Base-by-base conservation (phyloP, 2,329 filamentous ascomycete species). In the Fusarium paranaense region DNA sequence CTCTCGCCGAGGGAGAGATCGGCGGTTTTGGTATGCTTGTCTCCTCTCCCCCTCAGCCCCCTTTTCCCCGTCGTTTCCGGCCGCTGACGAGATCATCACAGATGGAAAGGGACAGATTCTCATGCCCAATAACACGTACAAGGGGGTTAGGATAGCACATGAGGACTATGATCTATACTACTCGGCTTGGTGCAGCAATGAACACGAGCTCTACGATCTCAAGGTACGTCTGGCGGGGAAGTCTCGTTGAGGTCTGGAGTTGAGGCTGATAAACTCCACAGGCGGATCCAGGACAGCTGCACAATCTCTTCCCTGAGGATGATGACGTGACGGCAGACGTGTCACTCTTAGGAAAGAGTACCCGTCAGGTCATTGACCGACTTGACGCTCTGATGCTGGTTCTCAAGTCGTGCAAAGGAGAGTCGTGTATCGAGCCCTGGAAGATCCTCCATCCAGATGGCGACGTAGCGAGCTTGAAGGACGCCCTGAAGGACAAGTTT, bases 101-200 rank as follows among this genome's bases (percentile, higher is more conserved):
- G 76, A 79, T 47, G 77, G 75, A 10, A 63, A 75, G 18, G 77
- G 77, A 4, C 71, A 52, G 35, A 40, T 54, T 4, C 20, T 42
- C 0, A 62, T 76, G 5, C 50, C 62, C 3, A 86, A 86, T 67
- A 91, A 91, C 72, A 92, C 90, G 0, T 92, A 92, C 83, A 92
- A 92, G 80, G 86, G 85, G 0, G 74, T 91, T 22, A 85, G 90
- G n/a, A 80, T 92, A 7, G 83, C 90, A 5, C 82, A 86, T 1
- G 78, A 86, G 3, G 80, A 82, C 6, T 93, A 93, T 76, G 89
- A 87, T 75, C 78, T 93, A 6, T 90, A 90, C 70, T 94, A 94
- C 75, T 87, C 90, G 0, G 90, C 93, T 0, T 94, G 91, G 91
- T 94, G 92, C 77, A 92, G 83, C 16, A 90, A 90, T 61, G 91